Percentiles rank a stretch among this genome's conserved stretches.
Evolutionary conservation across 179 eudicot genomes (phyloP).

Genomic region (Drosera spatulata): DNA sequence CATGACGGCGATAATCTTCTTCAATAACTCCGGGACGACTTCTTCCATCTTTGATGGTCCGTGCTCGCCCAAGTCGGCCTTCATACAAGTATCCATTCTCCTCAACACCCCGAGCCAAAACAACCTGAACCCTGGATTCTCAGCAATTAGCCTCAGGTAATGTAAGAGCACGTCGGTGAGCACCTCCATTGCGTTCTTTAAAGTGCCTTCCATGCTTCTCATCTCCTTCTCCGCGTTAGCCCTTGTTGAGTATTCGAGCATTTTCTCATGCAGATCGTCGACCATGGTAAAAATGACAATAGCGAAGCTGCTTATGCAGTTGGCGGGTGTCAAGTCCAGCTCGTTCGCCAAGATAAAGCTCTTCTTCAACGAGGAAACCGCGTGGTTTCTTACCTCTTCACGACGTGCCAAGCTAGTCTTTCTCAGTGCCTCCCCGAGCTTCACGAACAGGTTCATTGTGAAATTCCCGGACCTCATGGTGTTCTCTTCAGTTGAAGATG

Average conservation of each 20-base stretch:
- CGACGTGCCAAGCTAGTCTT: constrained; percentile 81
- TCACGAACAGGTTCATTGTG: constrained; percentile 42
- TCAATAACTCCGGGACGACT: constrained; percentile 54
- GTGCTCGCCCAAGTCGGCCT: constrained; percentile 65
- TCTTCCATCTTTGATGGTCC: constrained; percentile 59
- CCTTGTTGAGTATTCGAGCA: constrained; percentile 79
- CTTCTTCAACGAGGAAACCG: constrained; percentile 49
- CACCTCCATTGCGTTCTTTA: constrained; percentile 78
- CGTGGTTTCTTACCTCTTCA: constrained; percentile 87
- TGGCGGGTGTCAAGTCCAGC: constrained; percentile 48
- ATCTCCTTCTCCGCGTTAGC: constrained; percentile 84
- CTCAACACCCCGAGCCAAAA: constrained; percentile 82
- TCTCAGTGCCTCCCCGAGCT: constrained; percentile 65
- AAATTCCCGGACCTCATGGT: constrained; percentile 19
- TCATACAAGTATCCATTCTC: constrained; percentile 97
- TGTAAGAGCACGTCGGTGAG: constrained; percentile 56
- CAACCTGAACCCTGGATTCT: constrained; percentile 45
- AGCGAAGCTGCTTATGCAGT: constrained; percentile 51
- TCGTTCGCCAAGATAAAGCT: constrained; percentile 63
- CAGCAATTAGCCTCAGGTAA: constrained; percentile 47
- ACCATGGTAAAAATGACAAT: constrained; percentile 79
- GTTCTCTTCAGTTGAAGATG: constrained; percentile 31
- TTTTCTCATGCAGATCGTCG: constrained; percentile 90
- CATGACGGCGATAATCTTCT: constrained; percentile 61
- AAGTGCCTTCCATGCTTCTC: constrained; percentile 91